phyloP scores from a whole-genome alignment of 1,139 yeast genomes.

The Scheffersomyces illinoinensis region DNA sequence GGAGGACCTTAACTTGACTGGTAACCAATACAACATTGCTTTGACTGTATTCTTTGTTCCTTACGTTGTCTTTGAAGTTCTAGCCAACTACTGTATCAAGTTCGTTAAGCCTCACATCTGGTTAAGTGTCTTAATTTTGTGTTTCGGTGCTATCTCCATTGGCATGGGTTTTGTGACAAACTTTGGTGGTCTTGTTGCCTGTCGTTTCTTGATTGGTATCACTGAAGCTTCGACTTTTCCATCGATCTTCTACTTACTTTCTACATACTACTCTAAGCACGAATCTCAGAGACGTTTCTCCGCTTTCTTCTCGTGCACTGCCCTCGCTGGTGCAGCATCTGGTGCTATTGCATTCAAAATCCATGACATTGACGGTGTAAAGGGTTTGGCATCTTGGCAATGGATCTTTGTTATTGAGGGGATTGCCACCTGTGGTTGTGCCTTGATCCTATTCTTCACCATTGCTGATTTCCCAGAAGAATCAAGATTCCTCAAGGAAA shows the following conservation, averaged over 20 bases:
- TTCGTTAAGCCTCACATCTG: constrained; percentile 64
- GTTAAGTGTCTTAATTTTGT: constrained; percentile 55
- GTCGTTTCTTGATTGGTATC: constrained; percentile 64
- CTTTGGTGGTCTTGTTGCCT: constrained; percentile 58
- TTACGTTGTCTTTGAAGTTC: constrained; percentile 64
- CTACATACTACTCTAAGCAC: constrained; percentile 54
- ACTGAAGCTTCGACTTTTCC: constrained; percentile 75
- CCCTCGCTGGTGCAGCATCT: constrained; percentile 43
- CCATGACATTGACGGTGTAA: constrained; percentile 36
- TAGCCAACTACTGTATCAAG: constrained; percentile 65
- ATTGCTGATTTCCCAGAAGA: constrained; percentile 65
- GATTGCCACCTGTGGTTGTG: constrained; percentile 61
- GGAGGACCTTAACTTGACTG: constrained; percentile 49
- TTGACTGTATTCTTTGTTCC: constrained; percentile 73
- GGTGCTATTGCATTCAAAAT: constrained; percentile 47
- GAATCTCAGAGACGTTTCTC: constrained; percentile 73
- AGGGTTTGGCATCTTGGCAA: constrained; percentile 59
- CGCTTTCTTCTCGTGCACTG: constrained; percentile 55
- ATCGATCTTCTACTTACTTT: constrained; percentile 66
- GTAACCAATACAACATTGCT: constrained; percentile 63
- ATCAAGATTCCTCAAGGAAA: constrained; percentile 50
- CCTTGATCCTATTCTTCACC: constrained; percentile 57
- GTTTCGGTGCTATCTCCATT: constrained; percentile 64
- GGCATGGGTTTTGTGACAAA: constrained; percentile 65
- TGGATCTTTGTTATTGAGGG: constrained; percentile 80